A percentile compares a stretch with the other conserved stretches of the same genome.
Conservation (phyloP, 345 rosid genomes). For the rapeseed (Brassica napus) region DNA sequence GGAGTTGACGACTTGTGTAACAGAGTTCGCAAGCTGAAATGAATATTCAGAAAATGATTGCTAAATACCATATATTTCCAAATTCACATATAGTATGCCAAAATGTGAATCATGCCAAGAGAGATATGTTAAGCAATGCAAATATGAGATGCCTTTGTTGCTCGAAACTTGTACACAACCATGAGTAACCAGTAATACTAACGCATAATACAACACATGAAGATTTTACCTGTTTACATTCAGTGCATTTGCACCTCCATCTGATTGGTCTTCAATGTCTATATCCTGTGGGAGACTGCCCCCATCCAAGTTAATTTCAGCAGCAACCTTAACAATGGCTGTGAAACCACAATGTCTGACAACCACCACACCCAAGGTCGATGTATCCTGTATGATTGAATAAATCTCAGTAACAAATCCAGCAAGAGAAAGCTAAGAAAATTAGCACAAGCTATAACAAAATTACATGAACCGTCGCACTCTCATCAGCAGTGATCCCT, state of each 20-base stretch:
- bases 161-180: not conserved
- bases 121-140: conserved; percentile 18
- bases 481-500: conserved; percentile 96
- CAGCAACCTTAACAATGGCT: conserved; percentile 73
- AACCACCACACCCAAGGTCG: conserved; percentile 88
- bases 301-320: conserved; percentile 60
- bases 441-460: conserved; percentile 30
- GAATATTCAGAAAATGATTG: conserved; percentile 10
- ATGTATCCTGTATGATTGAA: conserved; percentile 66
- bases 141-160: not conserved
- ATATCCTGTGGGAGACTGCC: conserved; percentile 55
- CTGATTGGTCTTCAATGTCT: conserved; percentile 83
- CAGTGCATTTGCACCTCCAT: conserved; percentile 91
- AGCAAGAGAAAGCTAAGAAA: conserved; percentile 33
- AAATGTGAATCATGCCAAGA: conserved; percentile 16
- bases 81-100: conserved; percentile 19
- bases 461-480: conserved; percentile 89
- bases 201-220: conserved; percentile 22
- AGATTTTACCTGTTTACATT: conserved; percentile 74
- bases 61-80: conserved; percentile 25
- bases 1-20: conserved; percentile 68
- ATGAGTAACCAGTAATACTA: conserved; percentile 16
- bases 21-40: conserved; percentile 81
- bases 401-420: conserved; percentile 36
- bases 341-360: conserved; percentile 85